A percentile compares a stretch with the other conserved stretches of the same genome.
Conservation (phyloP, 1,284 basidiomycete species). For the Puccinia brachypodii region DNA sequence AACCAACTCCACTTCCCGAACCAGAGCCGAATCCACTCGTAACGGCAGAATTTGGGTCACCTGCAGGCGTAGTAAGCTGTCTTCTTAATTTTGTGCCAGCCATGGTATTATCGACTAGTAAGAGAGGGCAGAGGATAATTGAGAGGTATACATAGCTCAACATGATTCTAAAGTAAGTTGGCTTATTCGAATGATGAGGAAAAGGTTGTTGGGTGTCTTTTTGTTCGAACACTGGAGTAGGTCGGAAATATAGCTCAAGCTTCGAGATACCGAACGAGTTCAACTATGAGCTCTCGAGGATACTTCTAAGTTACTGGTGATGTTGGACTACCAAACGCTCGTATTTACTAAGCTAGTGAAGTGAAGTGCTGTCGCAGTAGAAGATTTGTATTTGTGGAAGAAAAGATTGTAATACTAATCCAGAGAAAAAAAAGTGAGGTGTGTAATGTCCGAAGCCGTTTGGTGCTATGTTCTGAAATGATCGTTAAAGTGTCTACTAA, state of each 20-base stretch:
- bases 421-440: not conserved
- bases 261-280: not conserved
- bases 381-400: not conserved
- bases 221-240: not conserved
- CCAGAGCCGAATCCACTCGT: not conserved
- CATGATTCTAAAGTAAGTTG: not conserved
- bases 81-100: constrained; percentile 22
- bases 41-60: not conserved
- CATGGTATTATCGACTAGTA: not conserved
- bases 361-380: not conserved
- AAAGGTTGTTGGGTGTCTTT: not conserved
- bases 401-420: not conserved
- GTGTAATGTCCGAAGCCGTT: not conserved
- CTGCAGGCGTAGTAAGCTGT: not conserved
- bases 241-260: not conserved
- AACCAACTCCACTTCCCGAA: not conserved
- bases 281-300: not conserved
- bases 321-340: not conserved
- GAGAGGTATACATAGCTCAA: constrained; percentile 16
- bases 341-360: not conserved
- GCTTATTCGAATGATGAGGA: not conserved
- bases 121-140: not conserved
- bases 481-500: constrained; percentile 1
- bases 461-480: not conserved
- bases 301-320: not conserved